Evolutionary conservation across 1,284 basidiomycete species (phyloP), one percentile per base, ranked within the genome.

Genomic region (Phenoliferia sp.): DNA sequence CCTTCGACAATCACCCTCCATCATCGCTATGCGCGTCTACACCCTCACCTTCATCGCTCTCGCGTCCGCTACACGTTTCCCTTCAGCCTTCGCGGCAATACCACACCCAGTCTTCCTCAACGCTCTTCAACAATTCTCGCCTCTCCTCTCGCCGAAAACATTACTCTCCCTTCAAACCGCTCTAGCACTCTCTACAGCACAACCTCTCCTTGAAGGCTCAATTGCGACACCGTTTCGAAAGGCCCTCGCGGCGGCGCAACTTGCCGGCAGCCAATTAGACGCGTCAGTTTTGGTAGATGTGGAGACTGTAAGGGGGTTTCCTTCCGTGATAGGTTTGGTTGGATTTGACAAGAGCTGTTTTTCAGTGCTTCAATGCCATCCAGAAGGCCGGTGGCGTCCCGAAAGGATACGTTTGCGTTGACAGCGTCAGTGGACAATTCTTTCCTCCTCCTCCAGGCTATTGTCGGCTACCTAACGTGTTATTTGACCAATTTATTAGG

Each of bases 311-410:
- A 10, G 55, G 36, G 34, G 39, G 39, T 22, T 44, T 44, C 12
- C 12, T 12, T 44, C 39, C 39, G 12, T 44, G 12, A 22, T 44
- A 44, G 7, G 16, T 44, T 17, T 48, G 34, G 15, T 9, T n/a
- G 57, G n/a, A n/a, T n/a, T n/a, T n/a, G n/a, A n/a, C n/a, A 5
- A 19, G 39, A 19, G 33, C 36, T 31, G 57, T 59, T 33, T 22
- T 16, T 32, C 48, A 68, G 67, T 68, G 67, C 50, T 15, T 68
- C 34, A 55, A 55, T 19, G 63, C 54, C 26, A 64, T 68, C 26
- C 32, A 61, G 33, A 16, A 48, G 1, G 29, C n/a, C 7, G 63
- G 57, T 16, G 26, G n/a, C 10, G 64, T 68, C 19, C 67, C 67
- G 7, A 17, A 34, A 0, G 67, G 67, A 12, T 65, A 52, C 26